A percentile compares a stretch with the other conserved stretches of the same genome.
Conservation (phyloP, 2,329 filamentous ascomycete species). For the Penicillium sp. region DNA sequence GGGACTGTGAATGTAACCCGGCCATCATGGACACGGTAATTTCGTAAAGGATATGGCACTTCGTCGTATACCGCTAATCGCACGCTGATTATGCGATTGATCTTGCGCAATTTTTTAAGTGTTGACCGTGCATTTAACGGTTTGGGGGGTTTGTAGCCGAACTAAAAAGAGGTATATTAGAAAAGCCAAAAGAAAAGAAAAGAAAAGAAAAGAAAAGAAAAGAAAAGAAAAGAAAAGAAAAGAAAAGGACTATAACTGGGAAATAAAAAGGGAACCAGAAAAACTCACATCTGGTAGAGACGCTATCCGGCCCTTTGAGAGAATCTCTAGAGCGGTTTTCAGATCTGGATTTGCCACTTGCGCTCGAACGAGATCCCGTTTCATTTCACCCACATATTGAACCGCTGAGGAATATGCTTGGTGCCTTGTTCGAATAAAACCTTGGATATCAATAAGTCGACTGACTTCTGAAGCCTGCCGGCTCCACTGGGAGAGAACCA, state of each 20-base stretch:
- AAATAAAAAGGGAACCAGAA: too few species aligned
- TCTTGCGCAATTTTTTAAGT: constrained; percentile 73
- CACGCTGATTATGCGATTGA: constrained; percentile 82
- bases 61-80: constrained; percentile 84
- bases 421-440: constrained; percentile 70
- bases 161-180: constrained; percentile 47
- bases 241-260: too few species aligned
- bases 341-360: constrained; percentile 89
- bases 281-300: constrained; percentile 76
- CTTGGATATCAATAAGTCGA: constrained; percentile 84
- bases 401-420: constrained; percentile 64
- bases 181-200: too few species aligned
- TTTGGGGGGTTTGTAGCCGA: constrained; percentile 77
- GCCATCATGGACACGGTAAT: constrained; percentile 81
- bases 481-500: constrained; percentile 91
- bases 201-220: too few species aligned
- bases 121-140: constrained; percentile 73
- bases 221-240: too few species aligned
- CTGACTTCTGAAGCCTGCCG: constrained; percentile 77
- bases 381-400: constrained; percentile 70
- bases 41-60: constrained; percentile 75
- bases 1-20: constrained; percentile 84
- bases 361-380: constrained; percentile 70
- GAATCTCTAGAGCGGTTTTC: constrained; percentile 81
- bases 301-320: constrained; percentile 75